Evolutionary conservation across 345 rosid species (phyloP), one percentile per base, ranked within the genome.

Genomic region (Gossypium thurberi): DNA sequence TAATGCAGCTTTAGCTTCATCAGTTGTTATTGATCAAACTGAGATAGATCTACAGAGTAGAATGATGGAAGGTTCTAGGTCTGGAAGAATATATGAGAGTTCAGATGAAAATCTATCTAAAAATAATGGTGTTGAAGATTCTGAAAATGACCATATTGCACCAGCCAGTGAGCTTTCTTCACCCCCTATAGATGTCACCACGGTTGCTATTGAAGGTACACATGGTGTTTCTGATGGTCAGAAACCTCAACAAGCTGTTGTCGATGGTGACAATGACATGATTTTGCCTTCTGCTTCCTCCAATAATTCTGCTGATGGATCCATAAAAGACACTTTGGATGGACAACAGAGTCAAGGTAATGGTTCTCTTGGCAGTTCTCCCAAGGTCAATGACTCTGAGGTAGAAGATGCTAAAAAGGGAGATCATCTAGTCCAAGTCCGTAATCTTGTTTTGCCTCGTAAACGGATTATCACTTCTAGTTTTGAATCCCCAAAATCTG

Each of bases 361-460:
- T 46, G 50, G 13, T 10, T 12, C 40, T 58, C 17, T 58, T 58
- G 6, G 40, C 10, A 58, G 40, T 25, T 65, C 60, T 28, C 73
- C 73, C 56, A 57, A 20, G 58, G 73, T 63, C 10, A 64, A 10
- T 74, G 70, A 65, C 25, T 61, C 75, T 48, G 58, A n/a, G 46
- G 72, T 33, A 13, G 46, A 50, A 47, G 73, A 64, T 48, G 61
- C 80, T 57, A 62, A 40, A 47, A 64, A 55, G 47, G 79, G 70
- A 25, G 69, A 51, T 37, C 14, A 47, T 21, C 59, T 42, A 60
- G 48, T 28, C 21, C 80, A 70, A 65, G 37, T 70, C 10, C 47
- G 52, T 75, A 66, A 83, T 53, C 65, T 75, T 82, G 67, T 63
- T 66, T 74, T 88, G 66, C 86, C 89, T 71, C 78, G 26, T 23